phyloP scores from a whole-genome alignment of 2,329 filamentous ascomycete genomes.

The Aspergillus sp. region DNA sequence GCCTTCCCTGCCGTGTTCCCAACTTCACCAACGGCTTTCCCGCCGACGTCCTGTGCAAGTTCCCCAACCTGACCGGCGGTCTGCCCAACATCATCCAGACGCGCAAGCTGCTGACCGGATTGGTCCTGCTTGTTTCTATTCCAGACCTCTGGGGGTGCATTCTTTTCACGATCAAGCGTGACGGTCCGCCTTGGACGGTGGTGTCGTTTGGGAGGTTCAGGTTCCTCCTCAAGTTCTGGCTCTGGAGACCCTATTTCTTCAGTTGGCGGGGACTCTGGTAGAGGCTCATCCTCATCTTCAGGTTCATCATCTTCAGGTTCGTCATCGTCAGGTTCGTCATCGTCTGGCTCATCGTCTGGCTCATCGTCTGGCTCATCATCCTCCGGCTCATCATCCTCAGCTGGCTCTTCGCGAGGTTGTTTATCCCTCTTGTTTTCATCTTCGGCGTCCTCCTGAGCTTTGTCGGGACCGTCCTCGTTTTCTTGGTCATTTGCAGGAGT shows the following conservation, averaged over 20 bases:
- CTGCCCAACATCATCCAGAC: background rate
- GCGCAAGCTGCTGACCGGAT: background rate
- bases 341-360: too few relatives aligned
- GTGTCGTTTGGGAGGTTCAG: background rate
- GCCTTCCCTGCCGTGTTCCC: slow-evolving; percentile 1
- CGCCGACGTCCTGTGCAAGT: background rate
- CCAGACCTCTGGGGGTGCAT: background rate
- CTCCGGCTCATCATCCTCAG: background rate
- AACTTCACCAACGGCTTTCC: background rate
- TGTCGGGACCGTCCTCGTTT: background rate
- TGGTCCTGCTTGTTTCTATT: background rate
- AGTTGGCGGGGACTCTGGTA: background rate
- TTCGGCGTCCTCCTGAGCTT: background rate
- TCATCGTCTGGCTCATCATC: background rate
- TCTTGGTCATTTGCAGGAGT: background rate
- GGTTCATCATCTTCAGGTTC: background rate
- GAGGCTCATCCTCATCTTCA: background rate
- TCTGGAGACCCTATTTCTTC: background rate
- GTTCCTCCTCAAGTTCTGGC: background rate
- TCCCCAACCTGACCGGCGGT: background rate
- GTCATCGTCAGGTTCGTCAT: too few relatives aligned
- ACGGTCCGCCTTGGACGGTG: background rate
- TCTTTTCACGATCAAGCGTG: background rate
- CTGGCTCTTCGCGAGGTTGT: background rate
- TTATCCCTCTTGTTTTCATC: background rate